phyloP scores from a whole-genome alignment of 176 grass and related monocot species.

The Eragrostis curvula region DNA sequence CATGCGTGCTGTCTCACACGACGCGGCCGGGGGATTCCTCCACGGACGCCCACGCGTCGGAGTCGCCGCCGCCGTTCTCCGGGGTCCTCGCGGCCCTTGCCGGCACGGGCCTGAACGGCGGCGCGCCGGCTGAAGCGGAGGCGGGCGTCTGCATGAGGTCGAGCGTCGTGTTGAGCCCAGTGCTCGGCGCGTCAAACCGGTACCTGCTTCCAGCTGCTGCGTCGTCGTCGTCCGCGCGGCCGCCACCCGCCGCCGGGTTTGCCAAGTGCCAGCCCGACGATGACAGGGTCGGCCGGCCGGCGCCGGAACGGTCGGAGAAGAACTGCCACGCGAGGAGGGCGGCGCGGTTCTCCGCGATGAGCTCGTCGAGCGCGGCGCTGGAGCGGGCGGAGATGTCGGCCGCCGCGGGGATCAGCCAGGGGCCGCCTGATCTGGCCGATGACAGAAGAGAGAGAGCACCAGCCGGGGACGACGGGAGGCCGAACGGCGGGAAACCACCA shows the following conservation, averaged over 20 bases:
- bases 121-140: neutral
- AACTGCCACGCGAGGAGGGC: slow-evolving; percentile 67
- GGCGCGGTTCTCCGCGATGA: slow-evolving; percentile 89
- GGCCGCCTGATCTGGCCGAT: slow-evolving; percentile 47
- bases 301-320: slow-evolving; percentile 44
- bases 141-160: slow-evolving; percentile 75
- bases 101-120: slow-evolving; percentile 36
- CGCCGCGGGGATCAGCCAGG: slow-evolving; percentile 49
- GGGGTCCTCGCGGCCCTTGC: slow-evolving; percentile 25
- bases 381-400: slow-evolving; percentile 60
- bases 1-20: slow-evolving; percentile 49
- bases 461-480: slow-evolving; percentile 36
- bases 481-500: slow-evolving; percentile 28
- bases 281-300: neutral
- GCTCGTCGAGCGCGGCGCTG: slow-evolving; percentile 76
- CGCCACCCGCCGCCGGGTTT: neutral
- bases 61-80: slow-evolving; percentile 33
- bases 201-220: neutral
- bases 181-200: neutral
- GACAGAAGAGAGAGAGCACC: slow-evolving; percentile 95
- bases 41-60: slow-evolving; percentile 59
- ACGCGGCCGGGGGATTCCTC: slow-evolving; percentile 39
- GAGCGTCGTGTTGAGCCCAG: slow-evolving; percentile 62
- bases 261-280: slow-evolving; percentile 22
- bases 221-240: neutral